phyloP scores from a whole-genome alignment of 805 yeast genomes.

The Kockiozyma suomiensis region DNA sequence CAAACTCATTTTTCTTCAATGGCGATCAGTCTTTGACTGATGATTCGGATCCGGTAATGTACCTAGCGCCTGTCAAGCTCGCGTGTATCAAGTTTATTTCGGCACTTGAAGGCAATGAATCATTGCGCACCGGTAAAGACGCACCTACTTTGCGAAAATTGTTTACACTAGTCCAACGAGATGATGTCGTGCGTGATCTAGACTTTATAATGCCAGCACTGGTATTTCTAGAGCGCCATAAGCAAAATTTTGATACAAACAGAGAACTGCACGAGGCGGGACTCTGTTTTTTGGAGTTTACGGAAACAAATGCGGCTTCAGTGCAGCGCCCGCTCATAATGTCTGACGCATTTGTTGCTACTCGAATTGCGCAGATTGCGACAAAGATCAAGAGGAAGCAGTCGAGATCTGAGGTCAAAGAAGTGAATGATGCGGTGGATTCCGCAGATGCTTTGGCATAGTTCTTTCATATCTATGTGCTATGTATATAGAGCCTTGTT shows the following conservation, averaged over 20 bases:
- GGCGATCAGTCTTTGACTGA: neutral
- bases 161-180: neutral
- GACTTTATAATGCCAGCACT: neutral
- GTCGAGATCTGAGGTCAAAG: neutral
- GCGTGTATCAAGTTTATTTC: neutral
- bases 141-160: neutral
- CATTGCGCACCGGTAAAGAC: neutral
- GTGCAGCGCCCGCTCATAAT: neutral
- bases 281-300: neutral
- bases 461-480: neutral
- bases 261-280: neutral
- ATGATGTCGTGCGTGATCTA: neutral
- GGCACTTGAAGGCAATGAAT: neutral
- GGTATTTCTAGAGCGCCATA: neutral
- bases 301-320: neutral
- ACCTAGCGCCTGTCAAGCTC: neutral
- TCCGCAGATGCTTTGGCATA: neutral
- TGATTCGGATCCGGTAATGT: neutral
- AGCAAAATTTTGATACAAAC: neutral
- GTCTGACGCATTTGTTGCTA: neutral
- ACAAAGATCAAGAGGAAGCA: neutral
- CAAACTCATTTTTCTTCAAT: constrained; percentile 4
- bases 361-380: neutral
- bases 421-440: neutral
- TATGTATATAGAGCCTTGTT: neutral